Conservation (phyloP, 2,329 filamentous ascomycete genomes). For the Pezizomycotina sp. region DNA sequence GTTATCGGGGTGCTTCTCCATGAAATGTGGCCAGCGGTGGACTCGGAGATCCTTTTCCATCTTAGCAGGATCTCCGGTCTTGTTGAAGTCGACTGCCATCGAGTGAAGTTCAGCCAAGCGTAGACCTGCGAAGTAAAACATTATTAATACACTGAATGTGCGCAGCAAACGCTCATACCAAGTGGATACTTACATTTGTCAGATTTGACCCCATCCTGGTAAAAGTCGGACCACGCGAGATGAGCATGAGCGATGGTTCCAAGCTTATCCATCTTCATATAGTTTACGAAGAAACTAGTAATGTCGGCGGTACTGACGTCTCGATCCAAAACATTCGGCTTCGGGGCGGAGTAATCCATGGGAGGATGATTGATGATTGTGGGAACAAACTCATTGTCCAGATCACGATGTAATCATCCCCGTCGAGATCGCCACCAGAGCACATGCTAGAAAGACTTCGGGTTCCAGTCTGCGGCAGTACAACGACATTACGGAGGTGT, state of each 20-base stretch:
- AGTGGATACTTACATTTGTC: conserved; percentile 41
- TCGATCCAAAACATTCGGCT: conserved; percentile 34
- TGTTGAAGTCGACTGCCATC: conserved; percentile 82
- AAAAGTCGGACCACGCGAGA: conserved; percentile 55
- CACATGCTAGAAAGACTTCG: conserved; percentile 83
- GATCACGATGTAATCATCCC: conserved; percentile 86
- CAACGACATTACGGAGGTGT: conserved; percentile 70
- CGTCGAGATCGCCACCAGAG: conserved; percentile 87
- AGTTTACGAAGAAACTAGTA: conserved; percentile 70
- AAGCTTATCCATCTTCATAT: conserved; percentile 80
- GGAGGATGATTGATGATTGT: conserved; percentile 51
- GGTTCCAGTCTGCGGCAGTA: conserved; percentile 71
- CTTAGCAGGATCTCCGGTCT: conserved; percentile 63
- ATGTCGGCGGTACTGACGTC: conserved; percentile 59
- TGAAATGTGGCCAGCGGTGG: conserved; percentile 22
- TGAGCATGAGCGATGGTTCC: conserved; percentile 68
- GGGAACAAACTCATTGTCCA: conserved; percentile 65
- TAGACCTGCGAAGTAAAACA: conserved; percentile 35
- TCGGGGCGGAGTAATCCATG: conserved; percentile 55
- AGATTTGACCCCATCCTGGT: conserved; percentile 47
- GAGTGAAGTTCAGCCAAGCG: conserved; percentile 69
- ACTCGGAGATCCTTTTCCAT: conserved; percentile 36
- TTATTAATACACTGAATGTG: conserved; percentile 8
- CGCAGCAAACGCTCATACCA: neutral
- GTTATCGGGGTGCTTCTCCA: conserved; percentile 67